Evolutionary conservation across 768 basidiomycete genomes (phyloP), one percentile per base, ranked within the genome.

Genomic region (Neoboletus brunneissimus): DNA sequence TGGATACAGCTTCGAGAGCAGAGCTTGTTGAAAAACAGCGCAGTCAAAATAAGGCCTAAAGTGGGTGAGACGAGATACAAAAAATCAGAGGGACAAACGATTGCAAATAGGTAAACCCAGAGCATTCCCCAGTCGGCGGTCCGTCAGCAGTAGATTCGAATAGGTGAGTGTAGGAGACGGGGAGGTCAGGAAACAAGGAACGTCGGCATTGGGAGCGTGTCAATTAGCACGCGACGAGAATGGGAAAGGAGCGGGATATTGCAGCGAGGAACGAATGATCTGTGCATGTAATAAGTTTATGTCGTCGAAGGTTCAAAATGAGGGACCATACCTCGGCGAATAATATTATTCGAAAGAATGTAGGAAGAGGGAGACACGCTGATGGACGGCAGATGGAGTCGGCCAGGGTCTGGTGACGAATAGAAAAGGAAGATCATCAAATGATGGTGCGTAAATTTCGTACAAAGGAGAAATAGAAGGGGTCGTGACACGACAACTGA

Each of bases 281-380:
- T 67, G 6, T 22, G 22, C 1, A 31, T 13, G 12, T 1, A 23
- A 54, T 54, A 11, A 51, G 44, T 37, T 42, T 49, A 38, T 29
- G 22, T 44, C 22, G 12, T 47, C 13, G 2, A 53, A 11, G 5
- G 11, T 13, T 40, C 12, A 7, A 35, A 46, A 12, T n/a, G n/a
- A 15, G 18, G 22, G 34, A 34, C 6, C 52, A 29, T 58, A 69
- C 67, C 62, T 67, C 43, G 1, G 49, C 9, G 31, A 54, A 61
- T 54, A 59, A 49, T 38, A 42, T 40, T 56, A 56, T 32, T 40
- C 27, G 43, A 68, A 56, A 8, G 65, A 57, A 13, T 29, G 59
- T 56, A 43, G n/a, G 15, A 22, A 23, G 29, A 27, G 1, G 38
- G 18, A 3, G 29, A 41, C 6, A 32, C 18, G 23, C 38, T 49